Evolutionary conservation across 345 rosid species (phyloP), one percentile per base, ranked within the genome.

Genomic region (Hypericum perforatum): DNA sequence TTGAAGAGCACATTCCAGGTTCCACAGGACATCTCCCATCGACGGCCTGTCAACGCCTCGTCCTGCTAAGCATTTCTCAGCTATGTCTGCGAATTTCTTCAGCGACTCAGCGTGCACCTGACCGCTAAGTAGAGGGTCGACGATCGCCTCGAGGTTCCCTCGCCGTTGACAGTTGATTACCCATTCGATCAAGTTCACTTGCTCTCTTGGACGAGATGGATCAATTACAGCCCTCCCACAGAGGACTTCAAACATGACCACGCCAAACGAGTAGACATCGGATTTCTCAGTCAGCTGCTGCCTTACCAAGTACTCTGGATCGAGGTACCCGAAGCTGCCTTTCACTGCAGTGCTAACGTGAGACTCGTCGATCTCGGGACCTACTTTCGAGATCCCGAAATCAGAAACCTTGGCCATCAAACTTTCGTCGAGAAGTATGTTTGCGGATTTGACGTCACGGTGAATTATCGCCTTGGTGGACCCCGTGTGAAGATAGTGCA

Each of bases 331-430:
- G 22, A 61, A 61, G 39, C 65, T 61, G 9, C 65, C 65, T 37
- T 61, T 61, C 37, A 61, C 65, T 9, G 58, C 66, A 3, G 60
- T 62, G 39, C 66, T 62, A 6, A 62, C 66, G 41, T 62, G 66
- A 40, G 66, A 43, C 11, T 62, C 60, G 37, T 62, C 66, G 7
- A 62, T 10, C 14, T 52, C 37, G 6, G 66, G 66, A 0, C 54
- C 66, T 16, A 43, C 11, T 37, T 62, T 62, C 8, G 66, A 54
- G n/a, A 62, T 52, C 6, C 66, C 66, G 13, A 62, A 62, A 41
- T 62, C 66, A 8, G 59, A 54, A 15, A 49, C 63, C 43, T 59
- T 59, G 11, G 63, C 55, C 16, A 29, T 59, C 41, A 52, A 52
- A 11, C 38, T 37, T 41, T 37, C 55, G 11, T 52, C 55, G 0